These are phyloP conservation scores for Physcomitrellopsis africana DNA, from an alignment of 225 moss, liverwort and hornwort species.

Conservation along the genomic window DNA sequence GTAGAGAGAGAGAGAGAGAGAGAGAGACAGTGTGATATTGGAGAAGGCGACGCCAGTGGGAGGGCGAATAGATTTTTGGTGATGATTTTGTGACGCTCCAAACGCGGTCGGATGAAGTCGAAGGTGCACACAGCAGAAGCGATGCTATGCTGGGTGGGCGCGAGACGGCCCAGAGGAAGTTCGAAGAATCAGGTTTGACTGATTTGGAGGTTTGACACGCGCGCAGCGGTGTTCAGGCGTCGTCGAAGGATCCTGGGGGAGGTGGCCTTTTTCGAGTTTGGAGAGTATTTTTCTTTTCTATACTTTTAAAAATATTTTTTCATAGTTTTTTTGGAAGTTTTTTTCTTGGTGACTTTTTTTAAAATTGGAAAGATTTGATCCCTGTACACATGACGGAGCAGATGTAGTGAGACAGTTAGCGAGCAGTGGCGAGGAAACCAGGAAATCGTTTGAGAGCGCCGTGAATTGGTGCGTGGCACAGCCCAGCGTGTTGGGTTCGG, in stretches of 20 bases:
- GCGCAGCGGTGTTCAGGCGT: conserved; percentile 37
- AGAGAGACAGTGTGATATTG: conserved; percentile 37
- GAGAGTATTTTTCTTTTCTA: no score
- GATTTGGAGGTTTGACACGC: conserved; percentile 34
- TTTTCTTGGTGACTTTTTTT: conserved; percentile 50
- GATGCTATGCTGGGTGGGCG: conserved; percentile 28
- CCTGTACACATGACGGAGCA: conserved; percentile 84
- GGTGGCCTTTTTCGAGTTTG: background rate
- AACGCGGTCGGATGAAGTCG: conserved; percentile 12
- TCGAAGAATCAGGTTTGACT: conserved; percentile 38
- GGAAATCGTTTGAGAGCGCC: conserved; percentile 34
- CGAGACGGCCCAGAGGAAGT: conserved; percentile 39
- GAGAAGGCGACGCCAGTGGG: conserved; percentile 25
- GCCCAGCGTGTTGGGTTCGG: conserved; percentile 64
- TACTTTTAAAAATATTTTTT: no score
- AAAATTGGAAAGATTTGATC: conserved; percentile 23
- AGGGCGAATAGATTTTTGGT: conserved; percentile 49
- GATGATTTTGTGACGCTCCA: conserved; percentile 29
- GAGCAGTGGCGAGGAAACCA: conserved; percentile 43
- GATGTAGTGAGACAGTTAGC: conserved; percentile 48
- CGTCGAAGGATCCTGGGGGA: conserved; percentile 52
- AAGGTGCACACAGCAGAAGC: background rate
- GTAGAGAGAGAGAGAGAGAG: conserved; percentile 13
- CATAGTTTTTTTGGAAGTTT: background rate
- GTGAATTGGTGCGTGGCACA: conserved; percentile 45